A percentile compares a stretch with the other conserved stretches of the same genome.
phyloP scores from a whole-genome alignment of 805 yeast genomes.

The Metschnikowia sp. region DNA sequence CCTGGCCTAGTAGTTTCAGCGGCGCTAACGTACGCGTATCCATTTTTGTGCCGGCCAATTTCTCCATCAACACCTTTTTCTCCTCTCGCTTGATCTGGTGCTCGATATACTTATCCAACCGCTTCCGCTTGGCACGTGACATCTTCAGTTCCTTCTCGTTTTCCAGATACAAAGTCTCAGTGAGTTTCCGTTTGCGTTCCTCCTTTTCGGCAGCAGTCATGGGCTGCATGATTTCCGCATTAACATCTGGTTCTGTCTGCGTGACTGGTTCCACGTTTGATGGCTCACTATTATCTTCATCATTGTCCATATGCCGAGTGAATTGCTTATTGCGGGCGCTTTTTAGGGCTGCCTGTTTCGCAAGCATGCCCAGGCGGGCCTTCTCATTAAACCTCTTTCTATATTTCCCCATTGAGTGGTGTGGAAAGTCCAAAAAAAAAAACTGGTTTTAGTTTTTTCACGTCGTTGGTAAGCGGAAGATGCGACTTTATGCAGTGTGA shows the following conservation, averaged over 20 bases:
- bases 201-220: constrained; percentile 60
- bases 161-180: constrained; percentile 54
- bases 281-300: constrained; percentile 14
- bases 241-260: constrained; percentile 40
- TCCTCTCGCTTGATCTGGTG: constrained; percentile 89
- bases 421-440: neutral
- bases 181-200: constrained; percentile 62
- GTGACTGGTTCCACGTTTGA: neutral
- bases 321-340: constrained; percentile 69
- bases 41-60: constrained; percentile 62
- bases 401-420: constrained; percentile 68
- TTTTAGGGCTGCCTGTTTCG: constrained; percentile 69
- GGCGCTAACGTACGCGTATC: constrained; percentile 71
- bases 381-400: constrained; percentile 78
- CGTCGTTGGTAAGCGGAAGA: neutral
- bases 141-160: constrained; percentile 59
- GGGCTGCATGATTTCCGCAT: constrained; percentile 61
- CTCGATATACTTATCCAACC: constrained; percentile 89
- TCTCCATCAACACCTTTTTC: constrained; percentile 70
- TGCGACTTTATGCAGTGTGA: constrained; percentile 9
- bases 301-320: constrained; percentile 36
- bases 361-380: constrained; percentile 81
- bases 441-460: neutral
- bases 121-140: constrained; percentile 65
- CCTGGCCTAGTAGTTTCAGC: constrained; percentile 75